Conservation (phyloP, 257 asterid genomes). For the Anisodus tanguticus region DNA sequence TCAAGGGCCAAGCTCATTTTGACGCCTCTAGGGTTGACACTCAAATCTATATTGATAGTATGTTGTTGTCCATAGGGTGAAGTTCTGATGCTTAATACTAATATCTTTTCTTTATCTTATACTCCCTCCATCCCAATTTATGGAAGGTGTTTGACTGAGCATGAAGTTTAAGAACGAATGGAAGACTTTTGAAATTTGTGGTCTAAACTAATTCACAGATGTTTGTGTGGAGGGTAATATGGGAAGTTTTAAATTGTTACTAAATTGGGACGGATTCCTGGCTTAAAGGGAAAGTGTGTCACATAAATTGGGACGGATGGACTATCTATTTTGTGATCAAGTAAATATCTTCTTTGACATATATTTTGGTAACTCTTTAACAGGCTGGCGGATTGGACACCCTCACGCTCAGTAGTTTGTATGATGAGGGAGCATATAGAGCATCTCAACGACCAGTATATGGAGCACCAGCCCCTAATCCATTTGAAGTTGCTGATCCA, state of each 20-base stretch:
- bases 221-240: too few relatives aligned
- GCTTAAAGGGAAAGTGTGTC: too few relatives aligned
- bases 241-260: too few relatives aligned
- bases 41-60: constrained; percentile 3
- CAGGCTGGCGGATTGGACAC: constrained; percentile 98
- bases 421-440: constrained; percentile 87
- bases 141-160: too few relatives aligned
- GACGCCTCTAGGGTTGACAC: not conserved
- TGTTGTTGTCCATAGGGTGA: not conserved
- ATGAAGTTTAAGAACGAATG: too few relatives aligned
- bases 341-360: not conserved
- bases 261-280: too few relatives aligned
- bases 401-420: constrained; percentile 77
- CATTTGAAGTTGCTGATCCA: constrained; percentile 81
- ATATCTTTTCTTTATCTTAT: not conserved
- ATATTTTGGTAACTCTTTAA: constrained; percentile 13
- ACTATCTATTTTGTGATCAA: constrained; percentile 1
- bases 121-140: too few relatives aligned
- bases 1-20: too few relatives aligned
- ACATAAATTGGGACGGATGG: too few relatives aligned
- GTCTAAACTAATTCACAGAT: too few relatives aligned
- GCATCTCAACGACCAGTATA: constrained; percentile 85
- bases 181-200: too few relatives aligned
- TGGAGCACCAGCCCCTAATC: constrained; percentile 93
- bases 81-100: not conserved